These are phyloP conservation scores for Insectozyma bohioensis DNA, from an alignment of 1,139 yeast species.

Conservation along the genomic window DNA sequence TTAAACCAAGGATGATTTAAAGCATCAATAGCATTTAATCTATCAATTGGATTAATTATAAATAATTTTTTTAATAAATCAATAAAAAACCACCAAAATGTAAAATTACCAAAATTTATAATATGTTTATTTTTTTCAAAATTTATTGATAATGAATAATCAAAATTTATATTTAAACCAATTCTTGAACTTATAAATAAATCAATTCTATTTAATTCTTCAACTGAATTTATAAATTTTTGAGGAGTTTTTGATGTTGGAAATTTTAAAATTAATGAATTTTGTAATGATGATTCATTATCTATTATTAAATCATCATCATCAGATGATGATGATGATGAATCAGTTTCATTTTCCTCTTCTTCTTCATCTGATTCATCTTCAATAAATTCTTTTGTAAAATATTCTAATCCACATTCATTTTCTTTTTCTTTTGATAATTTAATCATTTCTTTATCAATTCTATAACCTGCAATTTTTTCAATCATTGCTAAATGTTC, in stretches of 20 bases:
- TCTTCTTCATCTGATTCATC: conserved; percentile 6
- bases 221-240: conserved; percentile 53
- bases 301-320: conserved; percentile 32
- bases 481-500: conserved; percentile 97
- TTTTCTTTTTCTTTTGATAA: conserved; percentile 36
- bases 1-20: conserved; percentile 77
- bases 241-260: conserved; percentile 41
- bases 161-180: conserved; percentile 43
- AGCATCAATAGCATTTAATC: conserved; percentile 70
- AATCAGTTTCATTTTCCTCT: conserved; percentile 1
- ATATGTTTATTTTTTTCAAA: conserved; percentile 41
- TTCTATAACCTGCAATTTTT: conserved; percentile 53
- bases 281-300: conserved; percentile 25
- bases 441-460: conserved; percentile 40
- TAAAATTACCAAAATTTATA: conserved; percentile 53
- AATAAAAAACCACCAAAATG: conserved; percentile 75
- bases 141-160: conserved; percentile 40
- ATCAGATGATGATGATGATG: not conserved
- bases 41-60: conserved; percentile 59
- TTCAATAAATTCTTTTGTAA: conserved; percentile 27
- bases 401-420: conserved; percentile 44
- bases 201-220: conserved; percentile 52
- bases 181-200: conserved; percentile 40
- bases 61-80: conserved; percentile 64
- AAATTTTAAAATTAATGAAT: conserved; percentile 31